Evolutionary conservation across 768 basidiomycete species (phyloP).

Genomic region (Termitomyces sp.): DNA sequence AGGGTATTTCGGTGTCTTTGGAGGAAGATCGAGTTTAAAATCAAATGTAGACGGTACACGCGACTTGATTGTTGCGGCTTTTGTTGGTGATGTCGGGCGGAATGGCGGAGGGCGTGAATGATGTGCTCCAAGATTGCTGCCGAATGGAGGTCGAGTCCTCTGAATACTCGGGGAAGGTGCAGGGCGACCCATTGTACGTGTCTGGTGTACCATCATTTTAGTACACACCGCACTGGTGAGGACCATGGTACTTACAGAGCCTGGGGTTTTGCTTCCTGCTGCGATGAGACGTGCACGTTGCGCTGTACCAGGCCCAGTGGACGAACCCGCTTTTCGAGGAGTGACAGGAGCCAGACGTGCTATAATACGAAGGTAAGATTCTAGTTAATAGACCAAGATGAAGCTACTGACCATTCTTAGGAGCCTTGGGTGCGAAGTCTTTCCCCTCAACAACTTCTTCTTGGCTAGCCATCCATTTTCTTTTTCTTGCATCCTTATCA

Average conservation of each 20-base stretch:
- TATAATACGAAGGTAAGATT: constrained; percentile 12
- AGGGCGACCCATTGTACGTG: constrained; percentile 27
- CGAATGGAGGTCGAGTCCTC: constrained; percentile 40
- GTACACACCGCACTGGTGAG: neutral
- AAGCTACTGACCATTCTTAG: constrained; percentile 51
- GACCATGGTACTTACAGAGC: constrained; percentile 23
- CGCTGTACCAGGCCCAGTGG: constrained; percentile 47
- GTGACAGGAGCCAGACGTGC: constrained; percentile 44
- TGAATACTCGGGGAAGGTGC: constrained; percentile 39
- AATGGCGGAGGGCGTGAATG: constrained; percentile 27
- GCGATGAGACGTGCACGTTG: constrained; percentile 39
- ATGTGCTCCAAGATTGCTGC: constrained; percentile 25
- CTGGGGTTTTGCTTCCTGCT: constrained; percentile 37
- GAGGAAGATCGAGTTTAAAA: constrained; percentile 68
- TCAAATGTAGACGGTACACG: constrained; percentile 55
- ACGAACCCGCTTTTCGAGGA: constrained; percentile 46
- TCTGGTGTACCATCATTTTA: constrained; percentile 15
- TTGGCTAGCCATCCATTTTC: constrained; percentile 72
- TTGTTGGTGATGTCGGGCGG: constrained; percentile 47
- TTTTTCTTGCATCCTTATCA: constrained; percentile 63
- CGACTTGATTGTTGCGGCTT: constrained; percentile 28
- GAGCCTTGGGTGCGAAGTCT: constrained; percentile 31
- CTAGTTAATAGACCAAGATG: neutral
- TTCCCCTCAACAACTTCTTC: constrained; percentile 36
- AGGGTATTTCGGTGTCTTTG: constrained; percentile 51